Base-by-base conservation (phyloP, 768 basidiomycete species). In the Pholiota conissans region DNA sequence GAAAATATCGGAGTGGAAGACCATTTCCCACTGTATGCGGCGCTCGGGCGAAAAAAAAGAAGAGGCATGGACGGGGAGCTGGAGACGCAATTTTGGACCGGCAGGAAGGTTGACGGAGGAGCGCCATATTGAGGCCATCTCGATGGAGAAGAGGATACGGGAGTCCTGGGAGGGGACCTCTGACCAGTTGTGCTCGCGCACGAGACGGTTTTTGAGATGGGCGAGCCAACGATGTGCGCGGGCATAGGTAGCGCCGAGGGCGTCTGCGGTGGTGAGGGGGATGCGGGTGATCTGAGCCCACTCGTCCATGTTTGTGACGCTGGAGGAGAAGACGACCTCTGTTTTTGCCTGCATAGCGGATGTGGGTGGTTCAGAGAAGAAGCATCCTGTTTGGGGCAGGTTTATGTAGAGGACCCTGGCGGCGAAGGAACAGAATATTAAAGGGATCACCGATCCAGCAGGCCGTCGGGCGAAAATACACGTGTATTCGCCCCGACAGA, bases 1-100 rank as follows among this genome's bases (percentile, higher is more conserved):
- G 72, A 89, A 89, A 50, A 85, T 83, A 71, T 88, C 87, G 65
- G 83, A 84, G 69, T 88, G 90, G 68, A 93, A 93, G 65, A 91
- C 89, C 90, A 92, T 91, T 70, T 92, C 84, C 91, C 91, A 93
- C 69, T 92, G 90, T 46, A 92, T 82, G 58, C 89, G 84, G 63
- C 91, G 77, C 69, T 93, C 89, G 10, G 90, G 90, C 49, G 87
- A 89, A 75, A 93, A 93, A 73, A 93, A 93, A 24, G 91, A 90
- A 37, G 86, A 87, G 35, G 91, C 90, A 61, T 92, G 85, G 57
- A 85, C 78, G 7, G 91, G 91, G 32, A 93, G 80, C 66, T 89
- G 86, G 6, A 92, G 76, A 46, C 79, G 85, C 64, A 90, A 75
- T 65, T 84, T 80, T 57, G 91, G 91, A 55, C 89, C 87, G 40